These are phyloP conservation scores for Letharia columbiana DNA, from an alignment of 495 filamentous ascomycete species.

Conservation along the genomic window DNA sequence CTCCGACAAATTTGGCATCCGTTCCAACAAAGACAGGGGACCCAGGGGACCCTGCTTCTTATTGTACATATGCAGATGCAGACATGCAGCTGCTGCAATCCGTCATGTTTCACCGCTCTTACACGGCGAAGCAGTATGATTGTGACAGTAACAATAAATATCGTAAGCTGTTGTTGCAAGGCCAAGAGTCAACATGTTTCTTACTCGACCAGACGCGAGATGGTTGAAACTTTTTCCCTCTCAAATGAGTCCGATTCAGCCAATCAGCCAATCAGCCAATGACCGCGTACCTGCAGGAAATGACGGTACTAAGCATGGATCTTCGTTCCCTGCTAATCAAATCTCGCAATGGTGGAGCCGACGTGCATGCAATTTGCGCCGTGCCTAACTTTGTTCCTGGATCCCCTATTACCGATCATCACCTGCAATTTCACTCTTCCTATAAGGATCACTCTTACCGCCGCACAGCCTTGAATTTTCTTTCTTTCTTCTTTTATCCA, in stretches of 20 bases:
- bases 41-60: background rate
- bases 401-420: slow-evolving; percentile 7
- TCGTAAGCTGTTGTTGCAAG: background rate
- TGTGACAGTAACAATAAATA: background rate
- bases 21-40: slow-evolving; percentile 1
- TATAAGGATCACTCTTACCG: slow-evolving; percentile 22
- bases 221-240: background rate
- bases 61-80: background rate
- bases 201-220: background rate
- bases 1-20: background rate
- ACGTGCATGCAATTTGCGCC: slow-evolving; percentile 4
- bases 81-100: background rate
- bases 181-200: background rate
- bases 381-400: slow-evolving; percentile 13
- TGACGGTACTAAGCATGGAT: background rate
- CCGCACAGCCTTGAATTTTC: slow-evolving; percentile 5
- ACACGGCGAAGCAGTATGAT: background rate
- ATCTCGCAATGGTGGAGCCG: background rate
- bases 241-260: background rate
- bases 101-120: background rate
- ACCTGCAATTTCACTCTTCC: slow-evolving; percentile 9
- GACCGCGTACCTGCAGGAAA: slow-evolving; percentile 1
- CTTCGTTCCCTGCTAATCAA: background rate
- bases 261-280: background rate
- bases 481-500: slow-evolving; percentile 26